phyloP scores from a whole-genome alignment of 176 grass and related monocot species.

The Phoenix dactylifera region DNA sequence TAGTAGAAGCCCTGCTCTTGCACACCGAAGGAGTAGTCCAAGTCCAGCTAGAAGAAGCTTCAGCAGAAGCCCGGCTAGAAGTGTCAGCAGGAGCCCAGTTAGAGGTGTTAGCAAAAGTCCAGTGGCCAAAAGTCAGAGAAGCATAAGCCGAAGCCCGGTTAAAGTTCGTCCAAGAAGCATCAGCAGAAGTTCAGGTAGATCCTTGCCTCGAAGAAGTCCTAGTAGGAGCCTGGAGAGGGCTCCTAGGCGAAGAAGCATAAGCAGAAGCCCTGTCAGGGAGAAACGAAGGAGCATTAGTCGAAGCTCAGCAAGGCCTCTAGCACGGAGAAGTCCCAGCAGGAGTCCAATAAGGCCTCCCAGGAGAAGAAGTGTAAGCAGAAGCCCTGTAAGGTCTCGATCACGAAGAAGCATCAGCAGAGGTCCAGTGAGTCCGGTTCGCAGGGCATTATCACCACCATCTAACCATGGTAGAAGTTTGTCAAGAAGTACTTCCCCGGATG shows the following conservation, averaged over 20 bases:
- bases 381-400: slow-evolving; percentile 34
- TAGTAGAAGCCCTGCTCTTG: slow-evolving; percentile 34
- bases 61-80: slow-evolving; percentile 47
- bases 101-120: slow-evolving; percentile 40
- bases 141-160: slow-evolving; percentile 62
- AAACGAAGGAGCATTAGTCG: slow-evolving; percentile 51
- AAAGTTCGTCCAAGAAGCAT: slow-evolving; percentile 23
- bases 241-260: slow-evolving; percentile 30
- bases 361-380: slow-evolving; percentile 48
- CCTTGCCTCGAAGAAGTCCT: slow-evolving; percentile 41
- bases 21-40: slow-evolving; percentile 23
- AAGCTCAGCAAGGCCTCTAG: slow-evolving; percentile 32
- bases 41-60: slow-evolving; percentile 36
- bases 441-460: slow-evolving; percentile 44
- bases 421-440: slow-evolving; percentile 30
- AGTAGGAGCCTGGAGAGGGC: slow-evolving; percentile 44
- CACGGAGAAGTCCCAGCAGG: slow-evolving; percentile 34
- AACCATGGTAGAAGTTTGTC: slow-evolving; percentile 78
- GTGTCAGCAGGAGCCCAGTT: slow-evolving; percentile 35
- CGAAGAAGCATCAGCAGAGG: slow-evolving; percentile 7
- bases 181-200: slow-evolving; percentile 55
- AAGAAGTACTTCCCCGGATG: slow-evolving; percentile 74
- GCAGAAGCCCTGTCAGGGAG: slow-evolving; percentile 33
- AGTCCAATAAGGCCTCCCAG: slow-evolving; percentile 10
- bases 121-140: slow-evolving; percentile 5